Conservation (phyloP, 2,329 filamentous ascomycete species). For the Alternaria viburni region DNA sequence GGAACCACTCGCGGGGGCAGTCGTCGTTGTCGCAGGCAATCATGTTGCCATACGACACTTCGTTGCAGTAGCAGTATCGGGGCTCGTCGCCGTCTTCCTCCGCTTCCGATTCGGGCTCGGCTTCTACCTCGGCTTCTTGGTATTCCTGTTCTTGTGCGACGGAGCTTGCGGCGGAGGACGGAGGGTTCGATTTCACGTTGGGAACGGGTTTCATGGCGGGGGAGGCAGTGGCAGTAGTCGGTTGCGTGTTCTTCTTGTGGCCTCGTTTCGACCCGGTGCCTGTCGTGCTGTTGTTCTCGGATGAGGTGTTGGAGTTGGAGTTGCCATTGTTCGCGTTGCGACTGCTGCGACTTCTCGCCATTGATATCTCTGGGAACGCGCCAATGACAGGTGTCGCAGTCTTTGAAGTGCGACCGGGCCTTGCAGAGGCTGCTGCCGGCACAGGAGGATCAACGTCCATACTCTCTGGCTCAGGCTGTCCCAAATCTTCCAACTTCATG, state of each 20-base stretch:
- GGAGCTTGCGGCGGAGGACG: conserved; percentile 43
- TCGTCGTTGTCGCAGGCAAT: conserved; percentile 70
- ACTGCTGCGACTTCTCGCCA: conserved; percentile 52
- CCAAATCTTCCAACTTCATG: conserved; percentile 59
- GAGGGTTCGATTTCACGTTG: conserved; percentile 36
- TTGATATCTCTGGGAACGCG: conserved; percentile 50
- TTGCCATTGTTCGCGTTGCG: conserved; percentile 48
- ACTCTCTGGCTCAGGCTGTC: conserved; percentile 52
- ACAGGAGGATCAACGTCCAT: conserved; percentile 43
- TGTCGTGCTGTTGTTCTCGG: conserved; percentile 48
- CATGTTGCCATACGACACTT: conserved; percentile 71
- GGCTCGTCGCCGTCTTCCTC: conserved; percentile 57
- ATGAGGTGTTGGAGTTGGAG: conserved; percentile 46
- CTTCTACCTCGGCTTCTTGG: conserved; percentile 35
- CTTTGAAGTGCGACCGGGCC: conserved; percentile 54
- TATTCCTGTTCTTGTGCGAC: conserved; percentile 42
- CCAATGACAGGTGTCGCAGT: conserved; percentile 56
- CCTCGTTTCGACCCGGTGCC: conserved; percentile 44
- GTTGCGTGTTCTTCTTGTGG: conserved; percentile 42
- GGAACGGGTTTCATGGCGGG: conserved; percentile 34
- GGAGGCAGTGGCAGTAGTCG: conserved; percentile 31
- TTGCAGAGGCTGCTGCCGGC: conserved; percentile 37
- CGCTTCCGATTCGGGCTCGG: conserved; percentile 41
- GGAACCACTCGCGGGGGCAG: conserved; percentile 71
- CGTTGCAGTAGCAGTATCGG: conserved; percentile 70